These are phyloP conservation scores for Fusarium caatingaense DNA, from an alignment of 2,329 filamentous ascomycete species.

Conservation along the genomic window DNA sequence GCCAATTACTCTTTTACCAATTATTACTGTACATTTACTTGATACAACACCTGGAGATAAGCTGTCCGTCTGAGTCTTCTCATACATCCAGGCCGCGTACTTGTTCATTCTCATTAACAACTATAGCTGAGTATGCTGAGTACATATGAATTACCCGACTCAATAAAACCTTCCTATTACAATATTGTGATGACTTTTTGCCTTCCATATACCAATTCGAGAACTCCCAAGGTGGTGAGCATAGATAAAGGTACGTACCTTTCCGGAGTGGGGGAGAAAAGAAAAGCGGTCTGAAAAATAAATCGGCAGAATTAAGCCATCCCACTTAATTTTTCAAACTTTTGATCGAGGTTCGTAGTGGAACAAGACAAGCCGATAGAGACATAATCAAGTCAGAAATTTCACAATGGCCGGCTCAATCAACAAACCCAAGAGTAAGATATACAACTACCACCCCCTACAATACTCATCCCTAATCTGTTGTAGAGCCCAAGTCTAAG, in stretches of 20 bases:
- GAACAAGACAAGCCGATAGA: conserved; percentile 20
- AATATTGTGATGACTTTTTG: not conserved
- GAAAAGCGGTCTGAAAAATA: conserved; percentile 49
- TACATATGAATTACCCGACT: not conserved
- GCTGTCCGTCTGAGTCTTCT: not conserved
- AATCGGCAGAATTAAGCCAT: conserved; percentile 52
- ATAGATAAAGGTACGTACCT: conserved; percentile 27
- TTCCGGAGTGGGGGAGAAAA: conserved; percentile 26
- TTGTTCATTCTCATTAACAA: not conserved
- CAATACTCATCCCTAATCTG: not conserved
- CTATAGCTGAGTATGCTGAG: not conserved
- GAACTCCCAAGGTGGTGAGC: not conserved
- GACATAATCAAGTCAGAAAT: conserved; percentile 21
- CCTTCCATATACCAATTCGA: not conserved
- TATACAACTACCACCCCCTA: rapidly evolving
- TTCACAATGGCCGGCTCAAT: conserved; percentile 64
- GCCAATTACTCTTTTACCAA: not conserved
- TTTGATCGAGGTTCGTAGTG: conserved; percentile 26
- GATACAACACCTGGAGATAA: not conserved
- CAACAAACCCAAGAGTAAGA: conserved; percentile 66
- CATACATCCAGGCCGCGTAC: not conserved
- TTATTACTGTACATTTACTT: not conserved
- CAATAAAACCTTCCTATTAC: not conserved
- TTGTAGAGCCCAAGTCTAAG: conserved; percentile 91
- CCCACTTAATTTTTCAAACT: conserved; percentile 54